Conservation (phyloP, 768 basidiomycete species). For the Amanita fuliginea region DNA sequence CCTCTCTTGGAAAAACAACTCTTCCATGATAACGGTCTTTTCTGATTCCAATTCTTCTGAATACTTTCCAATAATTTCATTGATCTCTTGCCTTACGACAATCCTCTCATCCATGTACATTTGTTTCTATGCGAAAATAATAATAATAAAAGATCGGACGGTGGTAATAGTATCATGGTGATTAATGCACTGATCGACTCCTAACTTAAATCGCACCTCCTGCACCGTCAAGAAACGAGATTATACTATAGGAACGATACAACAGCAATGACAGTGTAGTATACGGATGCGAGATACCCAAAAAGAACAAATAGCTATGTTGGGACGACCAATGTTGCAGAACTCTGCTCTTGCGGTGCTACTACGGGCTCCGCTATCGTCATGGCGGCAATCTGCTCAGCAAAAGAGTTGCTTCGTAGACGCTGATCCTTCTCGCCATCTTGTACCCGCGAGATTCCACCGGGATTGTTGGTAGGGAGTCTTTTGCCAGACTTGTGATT, state of each 20-base stretch:
- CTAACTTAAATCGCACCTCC: too few species aligned
- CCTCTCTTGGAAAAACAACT: too few species aligned
- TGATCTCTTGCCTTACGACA: too few species aligned
- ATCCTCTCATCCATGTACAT: too few species aligned
- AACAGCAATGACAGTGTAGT: constrained; percentile 6
- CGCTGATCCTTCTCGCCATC: constrained; percentile 7
- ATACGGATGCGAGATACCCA: constrained; percentile 4
- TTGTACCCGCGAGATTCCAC: constrained; percentile 12
- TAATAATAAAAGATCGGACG: too few species aligned
- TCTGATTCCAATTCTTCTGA: too few species aligned
- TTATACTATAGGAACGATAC: constrained; percentile 3
- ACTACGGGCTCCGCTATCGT: constrained; percentile 10
- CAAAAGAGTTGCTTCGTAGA: constrained; percentile 8
- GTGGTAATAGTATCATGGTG: background rate
- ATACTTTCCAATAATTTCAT: too few species aligned
- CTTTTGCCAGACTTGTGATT: constrained; percentile 23
- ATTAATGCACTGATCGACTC: background rate
- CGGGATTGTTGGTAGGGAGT: constrained; percentile 13
- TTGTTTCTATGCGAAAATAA: too few species aligned
- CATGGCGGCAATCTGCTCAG: constrained; percentile 14
- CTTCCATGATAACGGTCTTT: too few species aligned
- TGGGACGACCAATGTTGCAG: background rate
- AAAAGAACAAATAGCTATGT: background rate
- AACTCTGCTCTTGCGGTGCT: background rate
- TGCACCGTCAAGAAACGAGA: constrained; percentile 4